A percentile compares a stretch with the other conserved stretches of the same genome.
Conservation (phyloP, 2,329 filamentous ascomycete genomes). For the Apiospora hydei region DNA sequence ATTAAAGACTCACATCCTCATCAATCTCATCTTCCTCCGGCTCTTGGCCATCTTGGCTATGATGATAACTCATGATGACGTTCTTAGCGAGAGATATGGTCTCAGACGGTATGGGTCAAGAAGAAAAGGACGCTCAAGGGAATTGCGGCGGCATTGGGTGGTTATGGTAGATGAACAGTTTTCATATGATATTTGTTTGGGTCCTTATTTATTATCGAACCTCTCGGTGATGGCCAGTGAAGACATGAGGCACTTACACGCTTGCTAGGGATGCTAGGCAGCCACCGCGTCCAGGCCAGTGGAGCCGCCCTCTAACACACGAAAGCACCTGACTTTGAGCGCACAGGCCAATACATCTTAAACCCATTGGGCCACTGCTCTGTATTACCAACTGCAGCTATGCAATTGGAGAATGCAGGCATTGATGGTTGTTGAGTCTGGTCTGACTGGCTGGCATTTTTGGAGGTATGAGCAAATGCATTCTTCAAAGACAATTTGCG, state of each 20-base stretch:
- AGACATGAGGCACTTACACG: slow-evolving; percentile 12
- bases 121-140: background rate
- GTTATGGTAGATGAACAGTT: background rate
- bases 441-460: no score
- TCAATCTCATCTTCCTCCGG: slow-evolving; percentile 69
- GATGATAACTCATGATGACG: slow-evolving; percentile 45
- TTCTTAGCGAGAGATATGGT: background rate
- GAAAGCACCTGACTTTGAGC: slow-evolving; percentile 5
- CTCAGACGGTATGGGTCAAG: background rate
- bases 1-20: slow-evolving; percentile 59
- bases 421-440: background rate
- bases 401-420: background rate
- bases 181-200: slow-evolving; percentile 26
- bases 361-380: background rate
- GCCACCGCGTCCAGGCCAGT: slow-evolving; percentile 10
- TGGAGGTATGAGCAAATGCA: no score
- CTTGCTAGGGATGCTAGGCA: slow-evolving; percentile 17
- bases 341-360: background rate
- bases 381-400: background rate
- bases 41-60: slow-evolving; percentile 48
- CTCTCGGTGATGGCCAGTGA: background rate
- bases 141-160: background rate
- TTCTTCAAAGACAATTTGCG: background rate
- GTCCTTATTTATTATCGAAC: slow-evolving; percentile 23
- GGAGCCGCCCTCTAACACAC: background rate